These are phyloP conservation scores for Fusarium tjaetaba DNA, from an alignment of 2,329 filamentous ascomycete species.

Conservation along the genomic window DNA sequence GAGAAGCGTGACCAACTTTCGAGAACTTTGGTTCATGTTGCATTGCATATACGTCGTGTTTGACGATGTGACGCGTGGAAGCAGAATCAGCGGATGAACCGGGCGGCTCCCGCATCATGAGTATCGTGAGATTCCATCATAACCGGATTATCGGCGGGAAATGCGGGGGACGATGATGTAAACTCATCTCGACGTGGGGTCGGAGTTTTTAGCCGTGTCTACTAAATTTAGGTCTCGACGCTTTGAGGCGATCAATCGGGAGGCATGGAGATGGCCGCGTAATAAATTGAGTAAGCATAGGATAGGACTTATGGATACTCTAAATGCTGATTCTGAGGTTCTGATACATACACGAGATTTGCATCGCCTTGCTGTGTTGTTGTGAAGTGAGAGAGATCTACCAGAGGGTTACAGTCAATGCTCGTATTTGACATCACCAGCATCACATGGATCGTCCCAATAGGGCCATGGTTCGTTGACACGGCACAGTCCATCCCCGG, in stretches of 20 bases:
- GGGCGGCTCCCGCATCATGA: not conserved
- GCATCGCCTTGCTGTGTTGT: not conserved
- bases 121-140: not conserved
- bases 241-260: not conserved
- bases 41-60: not conserved
- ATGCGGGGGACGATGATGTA: not conserved
- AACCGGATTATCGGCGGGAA: conserved; percentile 1
- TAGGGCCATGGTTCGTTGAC: not conserved
- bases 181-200: not conserved
- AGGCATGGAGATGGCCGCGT: not conserved
- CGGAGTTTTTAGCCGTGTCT: not conserved
- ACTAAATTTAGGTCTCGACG: not conserved
- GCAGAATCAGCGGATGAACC: not conserved
- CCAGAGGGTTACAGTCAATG: not conserved
- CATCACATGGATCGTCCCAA: conserved; percentile 8
- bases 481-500: not conserved
- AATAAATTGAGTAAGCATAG: not conserved
- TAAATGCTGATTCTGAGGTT: not conserved
- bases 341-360: not conserved
- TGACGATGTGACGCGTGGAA: not conserved
- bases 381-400: not conserved
- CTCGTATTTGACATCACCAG: not conserved
- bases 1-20: not conserved
- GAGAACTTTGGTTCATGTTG: not conserved
- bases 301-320: not conserved